Conservation (phyloP, 2,329 filamentous ascomycete genomes). For the Aureobasidium sp. region DNA sequence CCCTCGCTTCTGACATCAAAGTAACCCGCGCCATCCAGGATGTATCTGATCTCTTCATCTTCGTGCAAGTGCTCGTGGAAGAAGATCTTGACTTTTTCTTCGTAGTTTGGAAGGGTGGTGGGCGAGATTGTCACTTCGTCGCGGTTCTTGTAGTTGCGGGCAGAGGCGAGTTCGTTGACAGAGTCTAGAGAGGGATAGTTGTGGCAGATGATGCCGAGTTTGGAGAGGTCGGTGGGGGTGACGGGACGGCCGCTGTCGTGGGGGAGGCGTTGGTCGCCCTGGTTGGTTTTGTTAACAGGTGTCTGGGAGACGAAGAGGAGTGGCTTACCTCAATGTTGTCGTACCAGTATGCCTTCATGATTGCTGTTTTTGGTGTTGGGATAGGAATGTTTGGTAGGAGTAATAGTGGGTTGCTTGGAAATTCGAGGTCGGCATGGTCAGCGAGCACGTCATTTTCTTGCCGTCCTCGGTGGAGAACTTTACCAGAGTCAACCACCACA, state of each 20-base stretch:
- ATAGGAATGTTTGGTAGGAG: neutral
- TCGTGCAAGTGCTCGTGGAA: conserved; percentile 96
- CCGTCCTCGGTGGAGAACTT: neutral
- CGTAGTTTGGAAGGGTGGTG: conserved; percentile 74
- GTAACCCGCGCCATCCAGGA: conserved; percentile 78
- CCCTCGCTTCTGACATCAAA: conserved; percentile 81
- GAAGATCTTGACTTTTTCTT: conserved; percentile 88
- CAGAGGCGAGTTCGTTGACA: conserved; percentile 65
- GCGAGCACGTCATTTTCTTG: conserved; percentile 5
- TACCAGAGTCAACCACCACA: neutral
- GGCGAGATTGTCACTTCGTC: conserved; percentile 90
- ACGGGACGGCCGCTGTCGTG: conserved; percentile 78
- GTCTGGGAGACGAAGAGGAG: neutral
- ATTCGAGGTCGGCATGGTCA: neutral
- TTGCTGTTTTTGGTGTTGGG: neutral
- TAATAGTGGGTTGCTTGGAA: neutral
- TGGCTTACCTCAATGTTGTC: conserved; percentile 51
- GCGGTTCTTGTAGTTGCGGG: conserved; percentile 84
- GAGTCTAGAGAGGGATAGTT: conserved; percentile 53
- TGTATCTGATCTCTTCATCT: conserved; percentile 96
- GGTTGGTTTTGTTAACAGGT: conserved; percentile 13
- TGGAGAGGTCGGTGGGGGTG: conserved; percentile 54
- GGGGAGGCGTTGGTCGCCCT: conserved; percentile 89
- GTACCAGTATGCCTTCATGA: conserved; percentile 61
- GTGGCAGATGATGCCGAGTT: conserved; percentile 75